Percentiles rank a stretch among this genome's conserved stretches.
phyloP scores from a whole-genome alignment of 148 eudicot genomes.

The Cornus controversa region DNA sequence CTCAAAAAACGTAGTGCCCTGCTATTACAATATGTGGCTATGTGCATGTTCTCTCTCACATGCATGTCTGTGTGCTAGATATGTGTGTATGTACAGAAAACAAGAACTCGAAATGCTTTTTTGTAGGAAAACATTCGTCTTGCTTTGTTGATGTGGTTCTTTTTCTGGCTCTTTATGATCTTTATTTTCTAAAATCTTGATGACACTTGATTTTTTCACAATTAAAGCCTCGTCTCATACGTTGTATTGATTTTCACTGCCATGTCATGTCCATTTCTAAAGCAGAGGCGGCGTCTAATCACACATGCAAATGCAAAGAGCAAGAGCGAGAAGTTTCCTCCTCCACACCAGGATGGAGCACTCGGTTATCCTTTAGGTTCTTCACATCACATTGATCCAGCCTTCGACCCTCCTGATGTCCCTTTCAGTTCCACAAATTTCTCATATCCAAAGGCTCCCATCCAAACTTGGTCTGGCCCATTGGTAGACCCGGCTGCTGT shows the following conservation, averaged over 20 bases:
- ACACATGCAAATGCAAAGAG: constrained; percentile 76
- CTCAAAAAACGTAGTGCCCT: too few species aligned
- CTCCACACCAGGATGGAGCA: constrained; percentile 84
- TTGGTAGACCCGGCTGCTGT: constrained; percentile 47
- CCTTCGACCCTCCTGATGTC: constrained; percentile 57
- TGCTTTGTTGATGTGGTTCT: too few species aligned
- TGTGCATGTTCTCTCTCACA: background rate
- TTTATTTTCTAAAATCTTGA: background rate
- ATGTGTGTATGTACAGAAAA: background rate
- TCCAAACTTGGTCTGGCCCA: constrained; percentile 85
- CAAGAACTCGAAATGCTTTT: too few species aligned
- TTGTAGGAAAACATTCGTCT: too few species aligned
- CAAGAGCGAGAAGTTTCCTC: constrained; percentile 89
- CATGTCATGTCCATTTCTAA: background rate
- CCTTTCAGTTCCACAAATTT: constrained; percentile 74
- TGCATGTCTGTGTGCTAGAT: too few species aligned
- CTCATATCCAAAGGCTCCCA: constrained; percentile 48
- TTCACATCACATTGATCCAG: constrained; percentile 46
- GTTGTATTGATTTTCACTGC: constrained; percentile 1
- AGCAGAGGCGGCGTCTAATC: constrained; percentile 68
- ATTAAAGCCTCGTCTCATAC: background rate
- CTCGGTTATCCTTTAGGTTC: constrained; percentile 62
- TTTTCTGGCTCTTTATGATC: background rate
- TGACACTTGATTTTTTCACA: background rate
- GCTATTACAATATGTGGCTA: background rate